Evolutionary conservation across 2,329 filamentous ascomycete species (phyloP).

Genomic region (Colletotrichum brevisporum): DNA sequence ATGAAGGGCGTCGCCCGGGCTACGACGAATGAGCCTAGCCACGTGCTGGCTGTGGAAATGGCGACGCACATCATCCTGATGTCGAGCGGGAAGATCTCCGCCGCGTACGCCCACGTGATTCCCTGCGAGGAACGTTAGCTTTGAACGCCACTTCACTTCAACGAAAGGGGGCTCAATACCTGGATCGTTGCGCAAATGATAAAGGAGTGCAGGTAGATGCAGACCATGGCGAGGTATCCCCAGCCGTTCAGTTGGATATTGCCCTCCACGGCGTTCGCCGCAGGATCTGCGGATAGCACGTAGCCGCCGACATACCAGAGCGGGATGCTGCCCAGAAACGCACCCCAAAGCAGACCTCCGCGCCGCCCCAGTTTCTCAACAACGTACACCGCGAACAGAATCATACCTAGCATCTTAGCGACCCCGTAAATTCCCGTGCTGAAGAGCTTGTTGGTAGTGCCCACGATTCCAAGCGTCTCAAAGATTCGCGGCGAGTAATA

Average conservation of each 20-base stretch:
- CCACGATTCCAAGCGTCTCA: conserved; percentile 52
- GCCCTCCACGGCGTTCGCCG: conserved; percentile 58
- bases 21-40: conserved; percentile 57
- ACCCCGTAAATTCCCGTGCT: conserved; percentile 57
- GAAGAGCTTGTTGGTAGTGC: conserved; percentile 51
- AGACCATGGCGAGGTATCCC: conserved; percentile 60
- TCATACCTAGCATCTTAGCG: conserved; percentile 52
- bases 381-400: conserved; percentile 57
- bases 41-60: conserved; percentile 51
- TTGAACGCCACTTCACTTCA: background rate
- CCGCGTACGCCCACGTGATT: conserved; percentile 59
- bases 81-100: conserved; percentile 61
- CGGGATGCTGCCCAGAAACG: conserved; percentile 53
- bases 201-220: conserved; percentile 52
- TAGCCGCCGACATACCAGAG: conserved; percentile 55
- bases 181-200: conserved; percentile 57
- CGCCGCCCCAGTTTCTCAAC: conserved; percentile 63
- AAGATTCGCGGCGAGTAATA: conserved; percentile 47
- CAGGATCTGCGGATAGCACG: conserved; percentile 50
- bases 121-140: conserved; percentile 36
- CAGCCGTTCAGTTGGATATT: conserved; percentile 57
- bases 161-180: background rate
- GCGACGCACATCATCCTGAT: conserved; percentile 53
- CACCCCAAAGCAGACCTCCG: conserved; percentile 60
- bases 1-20: conserved; percentile 56